phyloP scores from a whole-genome alignment of 805 yeast genomes.

The Yarrowia alimentaria region DNA sequence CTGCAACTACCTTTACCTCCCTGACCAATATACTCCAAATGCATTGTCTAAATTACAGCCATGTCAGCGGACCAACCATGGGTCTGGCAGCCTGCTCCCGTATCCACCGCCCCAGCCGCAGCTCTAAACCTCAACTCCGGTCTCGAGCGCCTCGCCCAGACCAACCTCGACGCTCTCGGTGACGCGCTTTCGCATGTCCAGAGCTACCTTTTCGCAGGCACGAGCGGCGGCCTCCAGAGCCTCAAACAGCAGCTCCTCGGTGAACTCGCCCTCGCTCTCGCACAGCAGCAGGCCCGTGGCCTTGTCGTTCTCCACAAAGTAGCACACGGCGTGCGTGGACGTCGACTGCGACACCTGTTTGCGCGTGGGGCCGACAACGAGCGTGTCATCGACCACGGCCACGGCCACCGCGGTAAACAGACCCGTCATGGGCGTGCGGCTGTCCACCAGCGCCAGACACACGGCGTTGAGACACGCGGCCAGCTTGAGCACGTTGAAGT shows the following conservation, averaged over 20 bases:
- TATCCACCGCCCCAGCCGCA: constrained; percentile 3
- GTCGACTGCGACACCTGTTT: constrained; percentile 44
- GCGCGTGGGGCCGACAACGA: constrained; percentile 47
- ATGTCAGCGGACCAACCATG: too few species aligned
- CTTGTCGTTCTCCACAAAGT: constrained; percentile 51
- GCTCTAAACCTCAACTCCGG: too few species aligned
- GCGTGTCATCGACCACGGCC: constrained; percentile 40
- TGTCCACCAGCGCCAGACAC: constrained; percentile 72
- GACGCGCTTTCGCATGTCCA: constrained; percentile 49
- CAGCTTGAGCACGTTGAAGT: constrained; percentile 49
- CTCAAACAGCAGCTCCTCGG: constrained; percentile 52
- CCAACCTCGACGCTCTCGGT: constrained; percentile 45
- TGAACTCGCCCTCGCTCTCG: constrained; percentile 72
- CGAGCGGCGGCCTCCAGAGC: constrained; percentile 54
- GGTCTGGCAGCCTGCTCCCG: too few species aligned
- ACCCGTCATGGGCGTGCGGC: constrained; percentile 65
- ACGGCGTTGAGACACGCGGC: constrained; percentile 71
- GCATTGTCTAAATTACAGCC: too few species aligned
- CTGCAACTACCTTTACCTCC: too few species aligned
- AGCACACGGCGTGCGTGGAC: constrained; percentile 68
- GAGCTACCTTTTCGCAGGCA: constrained; percentile 48
- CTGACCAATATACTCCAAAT: too few species aligned
- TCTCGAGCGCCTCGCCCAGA: too few species aligned
- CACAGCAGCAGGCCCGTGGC: constrained; percentile 59
- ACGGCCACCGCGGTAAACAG: constrained; percentile 58